Evolutionary conservation across 352 stramenopile species (phyloP), one percentile per base, ranked within the genome.

Genomic region (Discostella stelligera): DNA sequence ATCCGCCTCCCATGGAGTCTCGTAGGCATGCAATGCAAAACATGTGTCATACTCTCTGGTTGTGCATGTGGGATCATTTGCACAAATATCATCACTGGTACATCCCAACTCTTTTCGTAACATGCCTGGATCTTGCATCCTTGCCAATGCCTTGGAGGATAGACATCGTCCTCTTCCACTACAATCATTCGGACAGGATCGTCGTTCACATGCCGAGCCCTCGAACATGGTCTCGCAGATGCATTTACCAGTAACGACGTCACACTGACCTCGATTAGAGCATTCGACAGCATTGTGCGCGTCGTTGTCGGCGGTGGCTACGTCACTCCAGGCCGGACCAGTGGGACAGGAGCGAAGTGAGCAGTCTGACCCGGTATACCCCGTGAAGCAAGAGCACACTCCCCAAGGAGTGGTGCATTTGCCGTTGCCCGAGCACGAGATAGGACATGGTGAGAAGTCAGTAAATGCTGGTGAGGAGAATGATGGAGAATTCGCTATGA

Each of bases 321-420:
- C 61, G 66, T 91, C 87, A 13, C 72, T 64, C 83, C 85, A 93
- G 8, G 86, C 83, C 10, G 71, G 25, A 6, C 94, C 94, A 46
- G 83, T 89, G 7, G 94, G 89, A 83, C 95, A 98, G 23, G 85
- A 82, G 25, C 89, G 84, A 50, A 93, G 81, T 8, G 94, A 97
- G 88, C 95, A 98, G 84, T 98, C 95, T n/a, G 91, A 90, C 20
- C 94, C 94, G 7, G 71, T 84, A 81, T 93, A 98, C 23, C 94
- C 93, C 55, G 88, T 88, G 71, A 95, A 96, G 79, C 94, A 97
- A 55, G 82, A 66, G 89, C 96, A 86, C n/a, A 80, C 66, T 39
- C 74, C 63, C 62, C 68, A 82, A 3, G 69, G 76, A 13, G 58
- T 61, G n/a, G 32, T 71, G 71, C 95, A 98, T 48, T 90, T 88